Percentiles rank a stretch among this genome's conserved stretches.
Conservation (phyloP, 768 basidiomycete species). For the Suillus sp. region DNA sequence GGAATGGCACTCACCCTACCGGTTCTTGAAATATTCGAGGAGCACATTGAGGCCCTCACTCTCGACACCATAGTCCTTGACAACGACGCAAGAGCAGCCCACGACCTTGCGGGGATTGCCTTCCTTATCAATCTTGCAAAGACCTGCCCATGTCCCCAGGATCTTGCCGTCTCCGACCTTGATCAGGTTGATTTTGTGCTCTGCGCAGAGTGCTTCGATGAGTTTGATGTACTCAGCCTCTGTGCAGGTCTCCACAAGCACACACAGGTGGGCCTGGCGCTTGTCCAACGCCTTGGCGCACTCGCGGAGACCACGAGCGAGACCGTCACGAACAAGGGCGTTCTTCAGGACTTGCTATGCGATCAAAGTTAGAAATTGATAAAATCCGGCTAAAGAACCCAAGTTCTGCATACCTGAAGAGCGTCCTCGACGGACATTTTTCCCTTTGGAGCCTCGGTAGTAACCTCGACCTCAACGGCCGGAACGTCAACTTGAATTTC, state of each 20-base stretch:
- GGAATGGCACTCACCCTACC: constrained; percentile 50
- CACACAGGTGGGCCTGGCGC: constrained; percentile 97
- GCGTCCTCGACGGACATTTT: constrained; percentile 96
- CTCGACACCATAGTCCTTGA: constrained; percentile 97
- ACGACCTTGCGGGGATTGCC: constrained; percentile 97
- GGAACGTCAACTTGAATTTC: constrained; percentile 76
- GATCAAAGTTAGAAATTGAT: constrained; percentile 1
- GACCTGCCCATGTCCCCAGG: constrained; percentile 96
- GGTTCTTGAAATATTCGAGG: constrained; percentile 96
- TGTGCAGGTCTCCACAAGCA: constrained; percentile 98
- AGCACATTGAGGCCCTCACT: constrained; percentile 93
- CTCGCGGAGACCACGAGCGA: constrained; percentile 97
- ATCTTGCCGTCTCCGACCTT: constrained; percentile 98
- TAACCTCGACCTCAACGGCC: constrained; percentile 74
- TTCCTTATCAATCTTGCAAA: constrained; percentile 99
- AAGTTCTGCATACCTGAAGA: constrained; percentile 62
- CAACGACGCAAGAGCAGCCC: constrained; percentile 91
- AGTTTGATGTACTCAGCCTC: constrained; percentile 99
- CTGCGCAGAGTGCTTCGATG: constrained; percentile 98
- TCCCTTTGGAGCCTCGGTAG: constrained; percentile 89
- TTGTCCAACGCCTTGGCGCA: constrained; percentile 98
- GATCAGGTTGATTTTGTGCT: constrained; percentile 99
- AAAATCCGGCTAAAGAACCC: background rate
- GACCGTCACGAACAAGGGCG: constrained; percentile 96
- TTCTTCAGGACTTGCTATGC: constrained; percentile 97